These are phyloP conservation scores for Silene coronaria DNA, from an alignment of 179 eudicot genomes.

Conservation along the genomic window DNA sequence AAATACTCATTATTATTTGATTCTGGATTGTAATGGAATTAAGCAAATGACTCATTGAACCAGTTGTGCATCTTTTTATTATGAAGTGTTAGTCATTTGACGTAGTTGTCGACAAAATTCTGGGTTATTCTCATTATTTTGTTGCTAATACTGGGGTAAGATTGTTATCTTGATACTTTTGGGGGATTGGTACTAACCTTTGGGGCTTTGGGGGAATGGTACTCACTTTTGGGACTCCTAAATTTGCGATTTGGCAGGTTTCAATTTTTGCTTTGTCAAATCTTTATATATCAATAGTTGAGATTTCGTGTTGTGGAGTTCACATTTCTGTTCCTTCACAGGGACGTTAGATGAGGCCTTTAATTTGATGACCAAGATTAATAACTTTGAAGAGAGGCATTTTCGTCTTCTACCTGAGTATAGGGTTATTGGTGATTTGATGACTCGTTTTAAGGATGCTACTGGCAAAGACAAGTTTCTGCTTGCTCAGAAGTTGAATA, in stretches of 20 bases:
- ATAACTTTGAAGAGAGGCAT: slow-evolving; percentile 76
- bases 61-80: no score
- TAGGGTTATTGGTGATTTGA: slow-evolving; percentile 78
- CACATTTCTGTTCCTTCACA: slow-evolving; percentile 28
- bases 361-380: slow-evolving; percentile 62
- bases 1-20: no score
- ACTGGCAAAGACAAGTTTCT: slow-evolving; percentile 87
- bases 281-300: background rate
- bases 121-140: no score
- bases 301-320: background rate
- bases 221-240: background rate
- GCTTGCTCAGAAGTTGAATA: slow-evolving; percentile 75
- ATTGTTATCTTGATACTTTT: background rate
- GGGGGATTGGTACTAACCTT: background rate
- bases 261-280: background rate
- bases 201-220: background rate
- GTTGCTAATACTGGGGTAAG: no score
- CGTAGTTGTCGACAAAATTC: no score
- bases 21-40: no score
- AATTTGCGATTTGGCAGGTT: background rate
- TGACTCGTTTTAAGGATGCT: slow-evolving; percentile 62
- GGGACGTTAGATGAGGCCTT: slow-evolving; percentile 60
- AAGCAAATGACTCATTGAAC: no score
- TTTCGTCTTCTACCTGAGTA: slow-evolving; percentile 62
- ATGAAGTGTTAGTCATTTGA: no score